These are phyloP conservation scores for Dalbergia cultrata DNA, from an alignment of 306 rosid genomes.

Conservation along the genomic window DNA sequence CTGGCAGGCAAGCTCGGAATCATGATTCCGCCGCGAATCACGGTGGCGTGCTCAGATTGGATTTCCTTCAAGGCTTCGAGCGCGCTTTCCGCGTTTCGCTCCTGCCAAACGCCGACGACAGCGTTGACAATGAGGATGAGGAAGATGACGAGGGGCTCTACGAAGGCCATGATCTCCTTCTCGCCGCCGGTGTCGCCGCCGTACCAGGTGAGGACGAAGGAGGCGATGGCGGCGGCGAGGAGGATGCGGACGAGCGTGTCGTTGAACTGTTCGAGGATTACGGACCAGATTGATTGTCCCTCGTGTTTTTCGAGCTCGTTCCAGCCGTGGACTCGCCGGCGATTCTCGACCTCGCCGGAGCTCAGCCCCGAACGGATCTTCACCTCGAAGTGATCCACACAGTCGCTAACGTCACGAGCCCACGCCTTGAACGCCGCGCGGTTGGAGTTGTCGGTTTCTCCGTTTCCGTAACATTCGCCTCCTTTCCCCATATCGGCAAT, in stretches of 20 bases:
- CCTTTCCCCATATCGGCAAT: conserved; percentile 66
- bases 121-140: conserved; percentile 67
- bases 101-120: conserved; percentile 90
- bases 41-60: conserved; percentile 83
- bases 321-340: conserved; percentile 64
- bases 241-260: conserved; percentile 88
- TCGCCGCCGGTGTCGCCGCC: conserved; percentile 74
- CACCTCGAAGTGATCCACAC: conserved; percentile 72
- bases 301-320: conserved; percentile 92
- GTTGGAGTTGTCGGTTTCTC: conserved; percentile 43
- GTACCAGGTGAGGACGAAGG: conserved; percentile 85
- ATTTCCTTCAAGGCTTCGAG: conserved; percentile 89
- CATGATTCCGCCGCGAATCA: conserved; percentile 59
- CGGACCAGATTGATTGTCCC: conserved; percentile 69
- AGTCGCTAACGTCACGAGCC: conserved; percentile 71
- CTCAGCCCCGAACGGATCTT: conserved; percentile 53
- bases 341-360: conserved; percentile 62
- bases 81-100: conserved; percentile 92
- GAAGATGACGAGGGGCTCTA: conserved; percentile 67
- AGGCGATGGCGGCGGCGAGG: conserved; percentile 84
- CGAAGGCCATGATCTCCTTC: conserved; percentile 62
- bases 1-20: conserved; percentile 63
- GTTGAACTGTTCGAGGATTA: conserved; percentile 81
- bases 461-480: conserved; percentile 55
- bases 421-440: conserved; percentile 65